Conservation (phyloP, 441 rosid species). For the Populus trichocarpa region DNA sequence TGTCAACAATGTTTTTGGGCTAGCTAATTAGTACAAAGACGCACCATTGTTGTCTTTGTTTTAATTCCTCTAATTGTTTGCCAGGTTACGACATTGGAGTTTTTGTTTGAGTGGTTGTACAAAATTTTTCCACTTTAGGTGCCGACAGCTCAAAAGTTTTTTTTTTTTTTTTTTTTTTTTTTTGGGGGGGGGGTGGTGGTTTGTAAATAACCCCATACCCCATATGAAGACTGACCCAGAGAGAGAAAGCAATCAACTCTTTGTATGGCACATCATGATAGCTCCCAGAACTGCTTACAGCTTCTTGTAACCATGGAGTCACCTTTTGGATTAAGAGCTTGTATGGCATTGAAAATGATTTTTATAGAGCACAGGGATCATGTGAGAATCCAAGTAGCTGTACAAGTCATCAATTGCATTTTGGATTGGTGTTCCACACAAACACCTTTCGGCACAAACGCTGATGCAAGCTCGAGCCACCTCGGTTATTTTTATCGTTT, state of each 20-base stretch:
- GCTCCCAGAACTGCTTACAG: conserved; percentile 88
- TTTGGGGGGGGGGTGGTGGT: too few species aligned
- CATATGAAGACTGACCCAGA: too few species aligned
- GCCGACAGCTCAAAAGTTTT: too few species aligned
- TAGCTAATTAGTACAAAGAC: neutral
- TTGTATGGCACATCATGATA: conserved; percentile 90
- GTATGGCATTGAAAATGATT: conserved; percentile 56
- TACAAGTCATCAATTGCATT: too few species aligned
- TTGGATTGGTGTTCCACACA: too few species aligned
- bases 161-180: too few species aligned
- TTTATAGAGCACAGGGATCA: conserved; percentile 47
- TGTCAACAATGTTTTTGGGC: neutral
- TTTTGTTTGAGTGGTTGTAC: neutral
- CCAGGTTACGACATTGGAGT: neutral
- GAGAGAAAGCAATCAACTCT: conserved; percentile 44
- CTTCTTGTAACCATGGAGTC: conserved; percentile 81
- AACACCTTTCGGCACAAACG: too few species aligned
- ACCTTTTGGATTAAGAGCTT: conserved; percentile 60
- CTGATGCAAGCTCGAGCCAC: too few species aligned
- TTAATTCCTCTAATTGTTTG: neutral
- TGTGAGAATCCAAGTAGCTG: too few species aligned
- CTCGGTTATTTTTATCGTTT: too few species aligned
- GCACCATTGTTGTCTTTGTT: neutral
- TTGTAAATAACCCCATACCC: too few species aligned
- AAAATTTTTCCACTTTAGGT: too few species aligned